These are phyloP conservation scores for Diaporthe destruens DNA, from an alignment of 2,329 filamentous ascomycete species.

Conservation along the genomic window DNA sequence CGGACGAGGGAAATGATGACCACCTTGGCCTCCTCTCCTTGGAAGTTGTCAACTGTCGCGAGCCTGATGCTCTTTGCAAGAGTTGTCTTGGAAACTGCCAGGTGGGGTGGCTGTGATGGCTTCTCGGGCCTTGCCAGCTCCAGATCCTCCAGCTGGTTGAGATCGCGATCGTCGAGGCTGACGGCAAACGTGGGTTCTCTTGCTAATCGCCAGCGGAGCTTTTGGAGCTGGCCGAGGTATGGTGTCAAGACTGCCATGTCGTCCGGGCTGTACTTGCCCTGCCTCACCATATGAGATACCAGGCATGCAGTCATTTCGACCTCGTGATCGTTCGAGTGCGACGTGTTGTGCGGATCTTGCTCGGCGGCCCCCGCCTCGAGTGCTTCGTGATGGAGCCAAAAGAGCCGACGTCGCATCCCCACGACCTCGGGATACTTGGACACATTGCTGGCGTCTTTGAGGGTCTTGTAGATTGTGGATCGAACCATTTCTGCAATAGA, in stretches of 20 bases:
- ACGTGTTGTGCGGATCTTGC: conserved; percentile 55
- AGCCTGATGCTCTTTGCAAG: conserved; percentile 64
- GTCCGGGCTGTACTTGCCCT: conserved; percentile 68
- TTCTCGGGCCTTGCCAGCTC: conserved; percentile 50
- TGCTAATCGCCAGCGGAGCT: conserved; percentile 60
- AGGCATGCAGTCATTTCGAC: conserved; percentile 72
- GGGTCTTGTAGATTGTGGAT: conserved; percentile 66
- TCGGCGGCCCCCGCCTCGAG: conserved; percentile 55
- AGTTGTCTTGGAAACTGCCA: conserved; percentile 52
- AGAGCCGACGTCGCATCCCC: conserved; percentile 66
- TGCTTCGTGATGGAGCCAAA: conserved; percentile 72
- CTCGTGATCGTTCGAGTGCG: conserved; percentile 70
- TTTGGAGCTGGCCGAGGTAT: conserved; percentile 69
- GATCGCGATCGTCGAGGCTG: conserved; percentile 73
- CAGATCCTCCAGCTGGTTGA: conserved; percentile 62
- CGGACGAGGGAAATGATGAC: conserved; percentile 78
- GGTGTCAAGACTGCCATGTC: conserved; percentile 81
- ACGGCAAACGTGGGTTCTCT: conserved; percentile 65
- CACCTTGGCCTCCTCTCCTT: conserved; percentile 81
- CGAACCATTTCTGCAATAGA: conserved; percentile 70
- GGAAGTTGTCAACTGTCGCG: conserved; percentile 81
- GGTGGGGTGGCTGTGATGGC: neutral
- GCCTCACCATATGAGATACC: conserved; percentile 73
- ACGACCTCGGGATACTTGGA: conserved; percentile 59
- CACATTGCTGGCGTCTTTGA: conserved; percentile 63